Percentiles rank a stretch among this genome's conserved stretches.
Evolutionary conservation across 768 basidiomycete species (phyloP).

Genomic region (Leccinum truebloodii): DNA sequence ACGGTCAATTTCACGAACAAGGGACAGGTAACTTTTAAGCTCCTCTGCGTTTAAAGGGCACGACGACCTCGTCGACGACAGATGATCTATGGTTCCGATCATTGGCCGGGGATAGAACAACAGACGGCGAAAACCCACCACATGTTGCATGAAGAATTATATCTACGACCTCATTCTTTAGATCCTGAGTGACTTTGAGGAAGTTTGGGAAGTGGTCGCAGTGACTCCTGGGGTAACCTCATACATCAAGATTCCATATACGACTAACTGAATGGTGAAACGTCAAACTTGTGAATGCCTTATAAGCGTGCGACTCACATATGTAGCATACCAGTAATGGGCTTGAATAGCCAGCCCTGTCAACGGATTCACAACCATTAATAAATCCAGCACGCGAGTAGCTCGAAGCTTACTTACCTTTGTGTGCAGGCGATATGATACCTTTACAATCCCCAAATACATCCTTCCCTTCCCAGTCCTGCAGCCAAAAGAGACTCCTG

Average conservation of each 20-base stretch:
- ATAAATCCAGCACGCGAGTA: neutral
- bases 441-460: conserved; percentile 33
- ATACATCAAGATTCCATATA: too few species aligned
- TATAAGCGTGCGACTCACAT: conserved; percentile 6
- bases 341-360: conserved; percentile 36
- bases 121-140: conserved; percentile 15
- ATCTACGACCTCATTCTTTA: conserved; percentile 29
- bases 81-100: conserved; percentile 19
- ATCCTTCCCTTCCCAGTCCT: conserved; percentile 38
- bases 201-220: conserved; percentile 34
- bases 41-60: conserved; percentile 20
- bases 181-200: conserved; percentile 22
- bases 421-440: conserved; percentile 19
- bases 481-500: conserved; percentile 54
- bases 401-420: conserved; percentile 16
- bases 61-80: conserved; percentile 29
- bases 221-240: too few species aligned
- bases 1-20: conserved; percentile 31
- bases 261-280: neutral
- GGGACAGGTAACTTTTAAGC: conserved; percentile 22
- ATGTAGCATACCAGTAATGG: conserved; percentile 37
- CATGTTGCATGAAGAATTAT: conserved; percentile 29
- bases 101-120: neutral
- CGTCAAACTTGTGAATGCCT: conserved; percentile 7
- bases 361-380: neutral